Base-by-base conservation (phyloP, 306 rosid genomes). In the Herpetospermum pedunculosum region DNA sequence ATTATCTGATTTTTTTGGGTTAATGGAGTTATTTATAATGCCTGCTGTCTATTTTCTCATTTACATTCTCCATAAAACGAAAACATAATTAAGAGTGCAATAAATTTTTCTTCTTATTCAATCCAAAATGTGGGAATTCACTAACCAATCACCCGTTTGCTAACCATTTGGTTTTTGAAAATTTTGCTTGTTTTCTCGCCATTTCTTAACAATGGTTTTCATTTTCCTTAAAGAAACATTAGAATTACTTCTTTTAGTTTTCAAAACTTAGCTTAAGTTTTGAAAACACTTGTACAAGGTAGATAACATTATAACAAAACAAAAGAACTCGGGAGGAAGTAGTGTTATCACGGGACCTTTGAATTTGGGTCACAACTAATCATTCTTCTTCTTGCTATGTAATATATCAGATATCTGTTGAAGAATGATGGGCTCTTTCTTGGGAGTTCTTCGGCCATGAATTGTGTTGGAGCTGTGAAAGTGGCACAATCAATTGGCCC, bases 401-500 rank as follows among this genome's bases (percentile, higher is more conserved):
- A 59, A 19, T 37, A 16, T 26, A 8, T 70, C 71, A 92, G 98
- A 80, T 90, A 81, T 83, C 89, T 92, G 32, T 74, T 92, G 86
- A 90, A 87, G 88, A 90, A 87, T 3, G 96, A 92, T 34, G 96
- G 95, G 23, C 92, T 92, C 16, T 92, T 92, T 68, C 73, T 92
- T 28, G 96, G 98, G 79, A 92, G 98, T 73, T 92, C 98, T 75
- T 92, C 96, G 19, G 86, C 96, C 52, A 90, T 92, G 92, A 92
- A 92, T 77, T 92, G 96, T 82, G 89, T 92, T n/a, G 96, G 96
- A 80, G 98, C 96, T 19, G 95, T 92, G 69, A 86, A 85, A 83
- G 80, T 79, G 53, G 98, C 98, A 5, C 92, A 85, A 76, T 46
- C 85, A 71, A 26, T 90, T 62, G 98, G 98, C 57, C 88, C 96